phyloP scores from a whole-genome alignment of 129 eudicot species.

The Chrysanthemum makinoi region DNA sequence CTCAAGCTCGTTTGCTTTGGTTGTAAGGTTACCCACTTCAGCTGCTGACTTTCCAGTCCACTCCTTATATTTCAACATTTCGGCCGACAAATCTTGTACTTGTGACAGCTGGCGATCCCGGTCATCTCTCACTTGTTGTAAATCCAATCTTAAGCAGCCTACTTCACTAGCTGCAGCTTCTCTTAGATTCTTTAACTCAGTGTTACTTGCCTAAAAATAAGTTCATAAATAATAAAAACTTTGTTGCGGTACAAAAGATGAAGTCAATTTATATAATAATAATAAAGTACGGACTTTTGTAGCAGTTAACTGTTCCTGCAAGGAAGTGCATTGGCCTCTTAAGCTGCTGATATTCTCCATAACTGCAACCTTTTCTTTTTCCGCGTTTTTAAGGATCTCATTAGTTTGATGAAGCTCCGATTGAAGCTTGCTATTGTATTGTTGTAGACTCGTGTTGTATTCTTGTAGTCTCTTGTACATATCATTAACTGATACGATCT shows the following conservation, averaged over 20 bases:
- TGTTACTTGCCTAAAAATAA: constrained; percentile 56
- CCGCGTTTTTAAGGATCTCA: constrained; percentile 72
- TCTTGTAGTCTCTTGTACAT: constrained; percentile 83
- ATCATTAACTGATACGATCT: constrained; percentile 74
- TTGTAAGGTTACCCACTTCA: constrained; percentile 54
- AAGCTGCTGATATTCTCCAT: constrained; percentile 79
- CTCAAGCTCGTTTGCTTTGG: constrained; percentile 69
- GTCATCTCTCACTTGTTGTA: constrained; percentile 79
- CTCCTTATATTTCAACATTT: constrained; percentile 58
- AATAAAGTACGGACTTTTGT: constrained; percentile 42
- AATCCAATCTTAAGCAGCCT: constrained; percentile 54
- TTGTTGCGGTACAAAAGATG: background rate
- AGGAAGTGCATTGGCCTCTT: constrained; percentile 65
- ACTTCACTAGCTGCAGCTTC: constrained; percentile 63
- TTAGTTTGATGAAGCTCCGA: constrained; percentile 72
- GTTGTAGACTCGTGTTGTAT: constrained; percentile 90
- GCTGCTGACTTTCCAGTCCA: constrained; percentile 54
- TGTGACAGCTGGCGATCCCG: constrained; percentile 59
- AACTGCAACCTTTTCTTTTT: constrained; percentile 70
- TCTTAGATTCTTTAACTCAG: constrained; percentile 58
- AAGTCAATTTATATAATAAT: background rate
- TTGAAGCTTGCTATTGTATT: constrained; percentile 88
- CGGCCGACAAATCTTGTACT: constrained; percentile 51
- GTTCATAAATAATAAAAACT: background rate
- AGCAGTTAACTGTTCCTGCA: constrained; percentile 74